phyloP scores from a whole-genome alignment of 1,284 basidiomycete genomes.

The Apiotrichum siamense region DNA sequence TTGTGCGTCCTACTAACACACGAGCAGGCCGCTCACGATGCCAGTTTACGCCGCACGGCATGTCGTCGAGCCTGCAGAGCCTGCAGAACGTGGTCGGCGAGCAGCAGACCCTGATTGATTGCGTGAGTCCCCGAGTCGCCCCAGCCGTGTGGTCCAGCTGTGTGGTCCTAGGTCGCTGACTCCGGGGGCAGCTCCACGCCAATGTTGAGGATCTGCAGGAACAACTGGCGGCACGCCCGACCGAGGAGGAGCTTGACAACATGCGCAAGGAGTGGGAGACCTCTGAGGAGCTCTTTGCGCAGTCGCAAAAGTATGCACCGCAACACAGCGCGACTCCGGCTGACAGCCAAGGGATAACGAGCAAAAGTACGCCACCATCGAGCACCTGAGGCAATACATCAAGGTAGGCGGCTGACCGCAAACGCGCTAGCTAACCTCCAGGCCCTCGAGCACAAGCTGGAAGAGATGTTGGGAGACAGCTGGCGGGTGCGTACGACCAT shows the following conservation, averaged over 20 bases:
- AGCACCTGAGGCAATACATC: slow-evolving; percentile 29
- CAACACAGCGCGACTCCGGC: background rate
- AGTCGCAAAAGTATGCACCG: slow-evolving; percentile 26
- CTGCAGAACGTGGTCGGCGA: background rate
- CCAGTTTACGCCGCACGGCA: background rate
- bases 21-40: background rate
- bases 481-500: slow-evolving; percentile 25
- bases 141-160: too few species aligned
- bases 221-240: slow-evolving; percentile 8
- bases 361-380: slow-evolving; percentile 29
- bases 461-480: slow-evolving; percentile 18
- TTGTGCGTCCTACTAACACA: background rate
- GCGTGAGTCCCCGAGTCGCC: too few species aligned
- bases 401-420: slow-evolving; percentile 19
- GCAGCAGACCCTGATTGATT: slow-evolving; percentile 1
- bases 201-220: slow-evolving; percentile 8
- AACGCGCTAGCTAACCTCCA: background rate
- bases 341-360: slow-evolving; percentile 31
- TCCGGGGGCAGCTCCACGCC: background rate
- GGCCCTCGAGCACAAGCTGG: slow-evolving; percentile 31
- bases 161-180: background rate
- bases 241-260: slow-evolving; percentile 13
- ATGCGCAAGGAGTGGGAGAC: slow-evolving; percentile 23
- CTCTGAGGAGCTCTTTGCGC: slow-evolving; percentile 25
- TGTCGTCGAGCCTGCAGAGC: background rate